Base-by-base conservation (phyloP, 441 rosid species). In the Pelargonium australe region DNA sequence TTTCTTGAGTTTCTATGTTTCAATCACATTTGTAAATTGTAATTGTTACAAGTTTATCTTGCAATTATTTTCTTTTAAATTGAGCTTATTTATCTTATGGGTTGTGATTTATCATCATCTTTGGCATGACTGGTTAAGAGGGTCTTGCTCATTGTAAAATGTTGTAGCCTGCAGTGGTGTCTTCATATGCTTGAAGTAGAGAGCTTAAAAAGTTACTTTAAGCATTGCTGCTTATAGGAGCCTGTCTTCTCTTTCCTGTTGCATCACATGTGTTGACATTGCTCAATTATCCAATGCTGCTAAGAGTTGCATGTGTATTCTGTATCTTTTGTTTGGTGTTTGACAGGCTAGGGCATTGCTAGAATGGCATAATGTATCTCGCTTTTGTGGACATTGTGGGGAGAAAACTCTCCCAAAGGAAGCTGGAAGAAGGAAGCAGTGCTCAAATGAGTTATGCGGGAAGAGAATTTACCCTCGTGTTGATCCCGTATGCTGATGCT, bases 331-430 rank as follows among this genome's bases (percentile, higher is more conserved):
- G 8, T 51, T 72, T 70, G 62, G 60, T 53, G 40, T 44, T 66
- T 55, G 25, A 12, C 65, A 94, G 97, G 99, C 90, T 43, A 84
- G 96, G 70, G 94, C 99, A 60, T 77, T 94, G 79, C 84, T 94
- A 58, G 96, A 91, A 75, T 94, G 99, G 99, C 96, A 89, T 66
- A 75, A 61, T 1, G 69, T 74, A 40, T 81, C 97, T 16, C 75
- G 72, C 3, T 89, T 86, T 77, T 94, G 99, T 76, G 97, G 99
- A 66, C 41, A 77, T 67, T 94, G 99, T 79, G 99, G 97, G 70
- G 81, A 65, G 66, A 70, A 61, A 70, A 85, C 85, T 10, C 76
- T 86, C 47, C 85, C 88, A 49, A 78, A 14, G 74, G 99, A 94
- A 78, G 96, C 97, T 65, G 95, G 96, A 47, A 91, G 86, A 70